phyloP scores from a whole-genome alignment of 2,329 filamentous ascomycete species.

The Madurella fahalii region DNA sequence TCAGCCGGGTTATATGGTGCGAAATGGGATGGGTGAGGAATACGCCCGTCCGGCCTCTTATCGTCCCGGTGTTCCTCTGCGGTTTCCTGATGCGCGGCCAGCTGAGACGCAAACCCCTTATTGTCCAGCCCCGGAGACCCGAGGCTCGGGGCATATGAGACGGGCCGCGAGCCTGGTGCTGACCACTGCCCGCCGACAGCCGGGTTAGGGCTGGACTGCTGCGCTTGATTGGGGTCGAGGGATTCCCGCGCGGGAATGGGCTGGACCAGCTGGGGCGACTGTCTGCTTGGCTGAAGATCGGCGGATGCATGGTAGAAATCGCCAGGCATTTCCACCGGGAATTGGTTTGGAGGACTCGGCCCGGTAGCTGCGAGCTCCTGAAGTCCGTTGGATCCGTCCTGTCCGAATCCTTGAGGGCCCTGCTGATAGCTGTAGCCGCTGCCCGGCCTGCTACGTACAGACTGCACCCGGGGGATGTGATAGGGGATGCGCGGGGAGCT shows the following conservation, averaged over 20 bases:
- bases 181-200: slow-evolving; percentile 39
- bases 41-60: slow-evolving; percentile 25
- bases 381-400: slow-evolving; percentile 16
- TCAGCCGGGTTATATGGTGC: slow-evolving; percentile 39
- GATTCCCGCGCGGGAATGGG: slow-evolving; percentile 26
- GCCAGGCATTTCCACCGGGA: slow-evolving; percentile 41
- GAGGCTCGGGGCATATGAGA: slow-evolving; percentile 35
- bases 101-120: slow-evolving; percentile 40
- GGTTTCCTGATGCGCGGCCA: slow-evolving; percentile 47
- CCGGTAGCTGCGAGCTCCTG: slow-evolving; percentile 38
- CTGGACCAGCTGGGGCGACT: slow-evolving; percentile 27
- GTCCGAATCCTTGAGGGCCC: slow-evolving; percentile 27
- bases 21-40: slow-evolving; percentile 21
- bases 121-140: slow-evolving; percentile 39
- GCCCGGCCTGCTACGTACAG: slow-evolving; percentile 31
- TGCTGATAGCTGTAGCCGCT: slow-evolving; percentile 17
- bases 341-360: slow-evolving; percentile 12
- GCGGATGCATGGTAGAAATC: slow-evolving; percentile 42
- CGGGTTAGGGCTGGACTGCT: slow-evolving; percentile 16
- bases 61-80: slow-evolving; percentile 40
- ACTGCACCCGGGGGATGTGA: slow-evolving; percentile 38
- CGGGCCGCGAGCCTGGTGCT: slow-evolving; percentile 30
- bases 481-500: slow-evolving; percentile 37
- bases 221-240: slow-evolving; percentile 17
- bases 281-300: slow-evolving; percentile 22